Base-by-base conservation (phyloP, 2,329 filamentous ascomycete genomes). In the Phaeosphaeriaceae sp. region DNA sequence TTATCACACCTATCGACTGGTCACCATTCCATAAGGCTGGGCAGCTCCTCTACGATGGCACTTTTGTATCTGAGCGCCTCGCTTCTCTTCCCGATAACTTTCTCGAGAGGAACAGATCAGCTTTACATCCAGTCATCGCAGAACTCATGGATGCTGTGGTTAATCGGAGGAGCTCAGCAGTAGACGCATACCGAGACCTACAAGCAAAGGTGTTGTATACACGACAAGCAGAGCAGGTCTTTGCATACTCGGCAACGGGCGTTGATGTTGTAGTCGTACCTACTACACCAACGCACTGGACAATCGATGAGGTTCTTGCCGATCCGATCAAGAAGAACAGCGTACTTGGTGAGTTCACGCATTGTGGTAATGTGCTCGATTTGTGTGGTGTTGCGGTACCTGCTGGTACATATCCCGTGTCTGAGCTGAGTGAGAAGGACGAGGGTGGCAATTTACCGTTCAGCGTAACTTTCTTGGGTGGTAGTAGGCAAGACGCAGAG, bases 321-420 rank as follows among this genome's bases (percentile, higher is more conserved):
- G 79, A 83, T 34, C 83, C 83, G 0, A 74, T 86, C 17, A 68
- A 65, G 13, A 76, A 81, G 60, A 86, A 86, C 56, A 80, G 80
- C 3, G 66, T 75, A 3, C 40, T 70, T 13, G 68, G 68, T 1
- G 66, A 67, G 32, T 86, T 84, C 48, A 84, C 83, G 0, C 83
- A 85, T 60, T 85, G 81, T 60, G 84, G 79, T 13, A 86, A 86
- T 57, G 81, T 86, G 21, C 66, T 86, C 15, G 83, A 86, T 64
- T 75, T 84, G 58, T 71, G 68, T 47, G 67, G 54, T 15, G 58
- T 64, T 17, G 61, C 68, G 1, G 73, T 84, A n/a, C 81, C 81
- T 1, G 82, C 82, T 0, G 78, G 78, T 1, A 69, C 49, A 6
- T 75, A 73, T 55, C 54, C 64, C 1, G 51, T 60, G 0, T 33